Conservation (phyloP, 1,284 basidiomycete genomes). For the Takashimella koratensis region DNA sequence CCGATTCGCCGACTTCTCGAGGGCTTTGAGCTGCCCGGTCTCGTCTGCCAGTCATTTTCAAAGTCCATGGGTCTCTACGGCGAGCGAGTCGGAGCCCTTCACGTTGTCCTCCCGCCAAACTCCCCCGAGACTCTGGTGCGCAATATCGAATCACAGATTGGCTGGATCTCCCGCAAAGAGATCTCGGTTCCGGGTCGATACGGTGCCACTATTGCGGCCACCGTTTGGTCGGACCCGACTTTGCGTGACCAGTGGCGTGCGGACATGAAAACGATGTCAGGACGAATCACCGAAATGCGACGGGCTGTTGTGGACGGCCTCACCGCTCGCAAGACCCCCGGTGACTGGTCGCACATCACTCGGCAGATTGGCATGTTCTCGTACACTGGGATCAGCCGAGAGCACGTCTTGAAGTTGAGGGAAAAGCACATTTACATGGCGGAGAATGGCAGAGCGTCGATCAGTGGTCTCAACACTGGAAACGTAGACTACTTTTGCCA, state of each 20-base stretch:
- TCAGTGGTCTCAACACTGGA: constrained; percentile 71
- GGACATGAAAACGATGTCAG: no score
- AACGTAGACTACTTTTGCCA: constrained; percentile 76
- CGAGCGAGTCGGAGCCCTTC: constrained; percentile 81
- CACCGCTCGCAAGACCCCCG: no score
- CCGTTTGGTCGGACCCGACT: constrained; percentile 68
- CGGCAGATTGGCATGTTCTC: constrained; percentile 65
- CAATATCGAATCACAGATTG: constrained; percentile 65
- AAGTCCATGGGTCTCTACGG: constrained; percentile 95
- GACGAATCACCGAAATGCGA: constrained; percentile 85
- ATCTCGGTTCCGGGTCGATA: constrained; percentile 90
- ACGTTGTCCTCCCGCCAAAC: constrained; percentile 63
- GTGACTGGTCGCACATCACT: constrained; percentile 83
- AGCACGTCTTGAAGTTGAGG: constrained; percentile 67
- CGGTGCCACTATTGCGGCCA: constrained; percentile 78
- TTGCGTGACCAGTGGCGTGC: constrained; percentile 85
- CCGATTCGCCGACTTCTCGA: constrained; percentile 23
- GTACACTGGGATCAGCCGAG: constrained; percentile 66
- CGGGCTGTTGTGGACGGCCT: constrained; percentile 64
- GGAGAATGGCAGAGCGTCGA: constrained; percentile 77
- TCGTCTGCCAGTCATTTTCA: constrained; percentile 70
- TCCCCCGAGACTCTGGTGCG: not conserved
- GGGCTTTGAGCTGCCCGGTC: constrained; percentile 4
- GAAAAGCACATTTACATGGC: constrained; percentile 74
- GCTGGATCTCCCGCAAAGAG: constrained; percentile 81